Evolutionary conservation across 441 rosid genomes (phyloP).

Genomic region (Capsella rubella): DNA sequence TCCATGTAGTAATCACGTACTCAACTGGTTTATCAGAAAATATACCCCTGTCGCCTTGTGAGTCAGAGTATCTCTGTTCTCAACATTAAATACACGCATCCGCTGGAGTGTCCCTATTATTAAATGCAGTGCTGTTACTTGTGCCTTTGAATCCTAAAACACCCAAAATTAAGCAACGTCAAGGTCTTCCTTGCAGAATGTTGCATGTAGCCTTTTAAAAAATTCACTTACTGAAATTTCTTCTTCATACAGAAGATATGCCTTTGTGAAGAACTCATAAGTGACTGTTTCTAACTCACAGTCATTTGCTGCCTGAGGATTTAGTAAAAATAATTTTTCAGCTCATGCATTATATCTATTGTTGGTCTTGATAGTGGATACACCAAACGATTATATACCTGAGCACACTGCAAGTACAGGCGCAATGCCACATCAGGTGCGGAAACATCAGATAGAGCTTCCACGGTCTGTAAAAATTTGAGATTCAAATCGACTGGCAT

Average conservation of each 20-base stretch:
- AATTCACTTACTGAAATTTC: slow-evolving; percentile 86
- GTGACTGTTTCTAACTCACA: slow-evolving; percentile 86
- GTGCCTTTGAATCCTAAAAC: slow-evolving; percentile 91
- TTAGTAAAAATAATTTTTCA: slow-evolving; percentile 12
- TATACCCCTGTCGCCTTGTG: slow-evolving; percentile 99
- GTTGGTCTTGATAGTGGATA: slow-evolving; percentile 23
- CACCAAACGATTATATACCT: slow-evolving; percentile 57
- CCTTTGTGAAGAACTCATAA: slow-evolving; percentile 96
- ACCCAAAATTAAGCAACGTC: slow-evolving; percentile 28
- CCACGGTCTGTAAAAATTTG: slow-evolving; percentile 50
- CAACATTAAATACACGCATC: slow-evolving; percentile 93
- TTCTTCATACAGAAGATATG: slow-evolving; percentile 93
- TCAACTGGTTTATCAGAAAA: slow-evolving; percentile 23
- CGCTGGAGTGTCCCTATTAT: slow-evolving; percentile 96
- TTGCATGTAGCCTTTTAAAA: slow-evolving; percentile 5
- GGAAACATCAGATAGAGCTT: slow-evolving; percentile 74
- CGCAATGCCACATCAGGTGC: slow-evolving; percentile 85
- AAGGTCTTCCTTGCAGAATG: slow-evolving; percentile 23
- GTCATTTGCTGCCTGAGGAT: slow-evolving; percentile 89
- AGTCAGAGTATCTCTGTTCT: slow-evolving; percentile 91
- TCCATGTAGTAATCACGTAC: slow-evolving; percentile 19
- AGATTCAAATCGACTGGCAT: slow-evolving; percentile 11
- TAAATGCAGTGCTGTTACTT: slow-evolving; percentile 87
- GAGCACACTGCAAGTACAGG: slow-evolving; percentile 91
- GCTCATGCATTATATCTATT: slow-evolving; percentile 20